Base-by-base conservation (phyloP, 208 protist genomes). In the Wallacemonas rigidus region DNA sequence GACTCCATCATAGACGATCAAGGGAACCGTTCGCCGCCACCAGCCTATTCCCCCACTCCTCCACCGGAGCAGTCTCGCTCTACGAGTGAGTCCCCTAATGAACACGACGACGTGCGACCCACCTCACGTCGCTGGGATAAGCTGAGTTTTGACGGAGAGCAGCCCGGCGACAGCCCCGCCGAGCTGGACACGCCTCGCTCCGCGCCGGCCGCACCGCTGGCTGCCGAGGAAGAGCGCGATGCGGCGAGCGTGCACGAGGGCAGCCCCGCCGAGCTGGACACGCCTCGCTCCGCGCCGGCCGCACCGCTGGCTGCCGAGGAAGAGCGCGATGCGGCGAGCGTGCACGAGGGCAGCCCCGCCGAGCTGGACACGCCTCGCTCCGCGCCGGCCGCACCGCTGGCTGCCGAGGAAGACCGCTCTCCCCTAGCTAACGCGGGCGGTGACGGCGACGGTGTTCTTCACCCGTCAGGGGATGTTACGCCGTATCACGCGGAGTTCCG, bases 321-420 rank as follows among this genome's bases (percentile, higher is more conserved):
- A 15, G 8, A 62, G 14, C 14, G 17, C 1, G 56, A 62, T 7
- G 51, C 68, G 15, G 68, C 68, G 40, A 40, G 38, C 54, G 68
- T 39, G 43, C 50, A 60, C 50, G 68, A 72, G 50, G 40, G 50
- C 41, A 26, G 15, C 60, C 40, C 40, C 40, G 60, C 8, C 17
- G 60, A 65, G 60, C 60, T 65, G 40, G 60, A 65, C 60, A 65
- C 60, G 60, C 60, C 60, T 15, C 56, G 56, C 15, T 62, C 56
- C 56, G 5, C 17, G 12, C 45, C 45, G 45, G 7, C 45, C 7
- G 45, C 5, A 11, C 11, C 45, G 5, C 7, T 14, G 45, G 45
- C 45, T 5, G 45, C 11, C 45, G 45, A 14, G 45, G 7, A 11
- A 5, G 45, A 50, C 45, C 5, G 45, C 45, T 50, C 45, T 5